Base-by-base conservation (phyloP, 2,329 filamentous ascomycete species). In the Ilyonectria mors-panacis region DNA sequence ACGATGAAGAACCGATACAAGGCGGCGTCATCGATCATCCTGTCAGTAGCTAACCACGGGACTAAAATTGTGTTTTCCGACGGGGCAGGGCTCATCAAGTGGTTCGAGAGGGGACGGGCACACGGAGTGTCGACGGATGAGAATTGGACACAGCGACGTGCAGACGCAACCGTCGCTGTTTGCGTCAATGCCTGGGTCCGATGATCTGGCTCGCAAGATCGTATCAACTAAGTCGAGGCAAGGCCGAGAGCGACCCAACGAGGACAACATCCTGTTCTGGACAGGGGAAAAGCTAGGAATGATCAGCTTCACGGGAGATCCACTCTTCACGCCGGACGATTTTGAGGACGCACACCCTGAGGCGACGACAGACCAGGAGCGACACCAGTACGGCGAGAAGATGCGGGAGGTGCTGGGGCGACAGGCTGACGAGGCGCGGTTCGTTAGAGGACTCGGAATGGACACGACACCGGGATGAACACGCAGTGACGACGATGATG, bases 71-170 rank as follows among this genome's bases (percentile, higher is more conserved):
- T 94, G 19, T 93, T 93, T 71, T 93, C 93, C 2, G 95, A 98
- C 75, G 93, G 93, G 1, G 90, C 94, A 26, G 95, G 95, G 0
- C 90, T 92, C 57, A 80, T 98, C 69, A 95, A 94, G 78, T 98
- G 95, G 95, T 89, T 97, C 50, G 95, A 98, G 80, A 87, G 95
- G 95, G 39, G 94, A 98, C 76, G 94, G 93, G 1, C 85, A 86
- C 67, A 90, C 88, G 6, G 88, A 91, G 71, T 86, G 87, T 47
- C 83, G 88, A 56, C 80, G 82, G 68, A 82, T 85, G 68, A 85
- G 82, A 70, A 86, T 91, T 30, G 88, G 89, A 2, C 84, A 88
- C 65, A 87, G 86, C 73, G 85, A 88, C 66, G 75, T 79, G 54
- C 77, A 81, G 28, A 81, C 82, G 48, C 81, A 82, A 9, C 78